Conservation (phyloP, 257 asterid species). For the Gardenia jasminoides region DNA sequence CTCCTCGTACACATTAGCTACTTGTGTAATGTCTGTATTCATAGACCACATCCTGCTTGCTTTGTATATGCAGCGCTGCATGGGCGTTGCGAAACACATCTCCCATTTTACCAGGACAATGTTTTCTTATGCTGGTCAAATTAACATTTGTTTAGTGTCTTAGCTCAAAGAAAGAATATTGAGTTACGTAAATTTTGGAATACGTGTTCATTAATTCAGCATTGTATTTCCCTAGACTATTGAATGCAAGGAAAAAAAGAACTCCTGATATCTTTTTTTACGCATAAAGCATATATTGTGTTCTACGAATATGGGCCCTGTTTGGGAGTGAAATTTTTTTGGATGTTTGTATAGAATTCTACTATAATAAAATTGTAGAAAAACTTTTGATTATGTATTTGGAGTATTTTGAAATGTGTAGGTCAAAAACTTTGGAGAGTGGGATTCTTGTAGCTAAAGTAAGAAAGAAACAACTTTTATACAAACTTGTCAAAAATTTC, state of each 20-base stretch:
- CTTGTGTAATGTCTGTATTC: not conserved
- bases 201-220: constrained; percentile 5
- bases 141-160: constrained; percentile 14
- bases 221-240: no score
- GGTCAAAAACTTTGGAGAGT: no score
- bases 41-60: not conserved
- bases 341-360: no score
- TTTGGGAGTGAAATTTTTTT: no score
- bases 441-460: no score
- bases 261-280: not conserved
- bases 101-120: constrained; percentile 27
- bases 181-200: not conserved
- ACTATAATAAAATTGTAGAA: no score
- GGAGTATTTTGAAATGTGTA: no score
- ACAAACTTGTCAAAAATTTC: no score
- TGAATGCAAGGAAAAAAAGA: no score
- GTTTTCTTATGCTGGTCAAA: constrained; percentile 36
- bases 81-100: constrained; percentile 34
- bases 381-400: no score
- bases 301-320: no score
- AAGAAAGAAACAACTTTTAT: no score
- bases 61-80: constrained; percentile 22
- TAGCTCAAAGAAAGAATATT: constrained; percentile 11
- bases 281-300: not conserved
- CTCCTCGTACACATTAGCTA: not conserved